phyloP scores from a whole-genome alignment of 2,329 filamentous ascomycete genomes.

The Fusarium albosuccineum region DNA sequence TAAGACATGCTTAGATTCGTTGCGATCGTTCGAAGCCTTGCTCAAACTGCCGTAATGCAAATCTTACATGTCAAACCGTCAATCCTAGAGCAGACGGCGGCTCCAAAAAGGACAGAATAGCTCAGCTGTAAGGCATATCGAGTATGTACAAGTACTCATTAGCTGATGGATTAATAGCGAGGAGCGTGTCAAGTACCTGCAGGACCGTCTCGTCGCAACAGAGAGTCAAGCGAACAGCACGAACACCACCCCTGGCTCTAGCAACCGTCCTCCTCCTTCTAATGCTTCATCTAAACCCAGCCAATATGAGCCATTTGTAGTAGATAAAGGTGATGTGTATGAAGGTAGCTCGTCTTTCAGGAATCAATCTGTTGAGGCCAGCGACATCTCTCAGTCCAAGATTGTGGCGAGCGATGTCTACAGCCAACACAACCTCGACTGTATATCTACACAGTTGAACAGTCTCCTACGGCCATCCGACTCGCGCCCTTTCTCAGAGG shows the following conservation, averaged over 20 bases:
- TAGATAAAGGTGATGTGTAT: slow-evolving; percentile 1
- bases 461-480: not conserved
- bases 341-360: slow-evolving; percentile 6
- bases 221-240: not conserved
- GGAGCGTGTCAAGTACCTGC: slow-evolving; percentile 8
- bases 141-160: not conserved
- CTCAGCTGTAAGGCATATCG: not conserved
- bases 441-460: slow-evolving; percentile 1
- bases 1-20: not conserved
- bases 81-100: not conserved
- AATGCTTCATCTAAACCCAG: not conserved
- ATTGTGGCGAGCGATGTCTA: not conserved
- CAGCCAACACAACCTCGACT: slow-evolving; percentile 6
- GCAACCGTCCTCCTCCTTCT: not conserved
- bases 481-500: not conserved
- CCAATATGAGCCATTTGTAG: not conserved
- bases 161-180: not conserved
- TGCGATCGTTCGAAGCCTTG: slow-evolving; percentile 13
- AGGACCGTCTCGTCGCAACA: slow-evolving; percentile 5
- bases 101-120: slow-evolving; percentile 6
- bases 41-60: slow-evolving; percentile 2
- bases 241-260: not conserved
- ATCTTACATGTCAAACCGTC: slow-evolving; percentile 7
- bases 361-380: slow-evolving; percentile 1
- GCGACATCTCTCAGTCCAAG: slow-evolving; percentile 6